phyloP scores from a whole-genome alignment of 305 asterid species.

The Ruellia speciosa region DNA sequence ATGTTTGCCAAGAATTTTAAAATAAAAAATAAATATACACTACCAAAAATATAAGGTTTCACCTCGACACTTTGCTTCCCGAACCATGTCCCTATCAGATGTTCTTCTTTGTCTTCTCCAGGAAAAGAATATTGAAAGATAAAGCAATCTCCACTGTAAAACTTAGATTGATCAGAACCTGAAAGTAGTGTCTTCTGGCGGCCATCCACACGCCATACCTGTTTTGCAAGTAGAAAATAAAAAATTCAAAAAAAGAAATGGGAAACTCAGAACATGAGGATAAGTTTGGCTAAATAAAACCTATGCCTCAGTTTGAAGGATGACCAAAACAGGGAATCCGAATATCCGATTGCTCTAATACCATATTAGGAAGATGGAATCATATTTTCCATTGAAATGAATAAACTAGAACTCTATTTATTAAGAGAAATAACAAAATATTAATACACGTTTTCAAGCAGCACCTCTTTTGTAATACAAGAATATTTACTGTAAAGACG shows the following conservation, averaged over 20 bases:
- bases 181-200: conserved; percentile 61
- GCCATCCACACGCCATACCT: conserved; percentile 96
- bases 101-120: conserved; percentile 79
- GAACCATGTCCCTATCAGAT: conserved; percentile 93
- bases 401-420: not conserved
- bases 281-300: too few relatives aligned
- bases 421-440: not conserved
- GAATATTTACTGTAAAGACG: not conserved
- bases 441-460: not conserved
- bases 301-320: too few relatives aligned
- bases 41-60: conserved; percentile 3
- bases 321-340: too few relatives aligned
- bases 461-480: not conserved
- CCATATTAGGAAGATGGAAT: not conserved
- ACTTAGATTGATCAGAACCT: conserved; percentile 70
- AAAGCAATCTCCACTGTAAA: conserved; percentile 91
- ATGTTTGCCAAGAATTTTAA: too few relatives aligned
- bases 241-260: not conserved
- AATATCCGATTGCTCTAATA: not conserved
- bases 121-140: conserved; percentile 84
- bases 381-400: not conserved
- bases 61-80: conserved; percentile 94
- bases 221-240: conserved; percentile 11
- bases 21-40: not conserved
- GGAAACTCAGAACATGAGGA: not conserved